Conservation (phyloP, 2,329 filamentous ascomycete species). For the Fusarium sp. region DNA sequence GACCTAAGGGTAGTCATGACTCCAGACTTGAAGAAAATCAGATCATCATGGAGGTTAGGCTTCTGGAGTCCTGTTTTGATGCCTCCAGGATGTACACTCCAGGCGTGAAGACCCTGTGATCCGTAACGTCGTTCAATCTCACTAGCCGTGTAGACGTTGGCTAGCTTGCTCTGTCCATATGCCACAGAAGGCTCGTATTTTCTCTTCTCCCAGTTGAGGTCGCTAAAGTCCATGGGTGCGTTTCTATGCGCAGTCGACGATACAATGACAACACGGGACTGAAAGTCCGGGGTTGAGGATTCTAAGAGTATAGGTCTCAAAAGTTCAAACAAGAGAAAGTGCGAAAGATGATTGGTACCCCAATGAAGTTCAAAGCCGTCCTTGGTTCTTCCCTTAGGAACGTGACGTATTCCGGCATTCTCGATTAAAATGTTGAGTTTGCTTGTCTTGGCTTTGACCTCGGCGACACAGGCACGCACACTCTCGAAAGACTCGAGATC, state of each 20-base stretch:
- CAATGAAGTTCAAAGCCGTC: conserved; percentile 60
- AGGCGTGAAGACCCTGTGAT: conserved; percentile 56
- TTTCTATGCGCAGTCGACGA: conserved; percentile 36
- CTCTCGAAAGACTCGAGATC: conserved; percentile 45
- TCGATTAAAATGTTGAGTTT: conserved; percentile 55
- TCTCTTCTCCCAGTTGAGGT: conserved; percentile 42
- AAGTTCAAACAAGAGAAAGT: conserved; percentile 58
- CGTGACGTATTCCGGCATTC: conserved; percentile 59
- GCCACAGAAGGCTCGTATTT: conserved; percentile 48
- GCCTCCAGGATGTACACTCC: conserved; percentile 58
- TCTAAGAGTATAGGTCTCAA: conserved; percentile 53
- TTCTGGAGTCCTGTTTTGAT: conserved; percentile 47
- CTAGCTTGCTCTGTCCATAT: conserved; percentile 64
- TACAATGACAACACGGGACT: conserved; percentile 52
- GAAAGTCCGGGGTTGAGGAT: conserved; percentile 38
- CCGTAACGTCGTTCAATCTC: conserved; percentile 64
- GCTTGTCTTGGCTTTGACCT: conserved; percentile 32
- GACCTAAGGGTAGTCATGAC: background rate
- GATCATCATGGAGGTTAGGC: background rate
- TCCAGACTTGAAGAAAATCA: background rate
- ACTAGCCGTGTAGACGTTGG: conserved; percentile 64
- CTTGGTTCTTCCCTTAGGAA: conserved; percentile 48
- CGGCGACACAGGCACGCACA: conserved; percentile 37
- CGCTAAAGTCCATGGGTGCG: conserved; percentile 19
- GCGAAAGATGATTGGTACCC: conserved; percentile 58